These are phyloP conservation scores for Ceratocystis ficicola DNA, from an alignment of 2,329 filamentous ascomycete species.

Conservation along the genomic window DNA sequence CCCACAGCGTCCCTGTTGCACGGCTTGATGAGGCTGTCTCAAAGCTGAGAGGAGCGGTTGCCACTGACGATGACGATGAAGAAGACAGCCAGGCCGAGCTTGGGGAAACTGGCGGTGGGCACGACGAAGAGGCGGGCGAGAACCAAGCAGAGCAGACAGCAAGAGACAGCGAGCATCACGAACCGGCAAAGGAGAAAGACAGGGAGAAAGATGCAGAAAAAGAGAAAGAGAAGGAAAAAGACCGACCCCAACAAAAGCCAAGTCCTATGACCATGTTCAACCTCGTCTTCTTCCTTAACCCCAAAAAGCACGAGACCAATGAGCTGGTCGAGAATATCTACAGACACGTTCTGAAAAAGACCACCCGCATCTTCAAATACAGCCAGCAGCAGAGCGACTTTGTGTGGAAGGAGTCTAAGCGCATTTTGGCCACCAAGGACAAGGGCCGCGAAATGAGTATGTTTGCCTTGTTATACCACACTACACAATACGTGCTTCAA, in stretches of 20 bases:
- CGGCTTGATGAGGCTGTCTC: neutral
- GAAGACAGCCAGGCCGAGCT: slow-evolving; percentile 24
- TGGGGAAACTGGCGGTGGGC: slow-evolving; percentile 26
- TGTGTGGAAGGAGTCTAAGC: slow-evolving; percentile 80
- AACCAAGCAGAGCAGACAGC: slow-evolving; percentile 22
- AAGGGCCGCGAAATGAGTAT: slow-evolving; percentile 59
- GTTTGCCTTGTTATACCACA: slow-evolving; percentile 25
- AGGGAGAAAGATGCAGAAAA: slow-evolving; percentile 24
- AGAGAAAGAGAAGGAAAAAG: slow-evolving; percentile 27
- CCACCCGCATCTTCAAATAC: slow-evolving; percentile 84
- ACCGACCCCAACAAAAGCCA: slow-evolving; percentile 46
- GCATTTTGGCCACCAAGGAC: slow-evolving; percentile 68
- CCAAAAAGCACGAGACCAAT: slow-evolving; percentile 64
- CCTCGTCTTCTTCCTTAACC: slow-evolving; percentile 80
- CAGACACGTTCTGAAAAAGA: slow-evolving; percentile 77
- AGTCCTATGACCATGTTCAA: slow-evolving; percentile 94
- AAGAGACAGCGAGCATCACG: slow-evolving; percentile 25
- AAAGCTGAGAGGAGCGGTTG: slow-evolving; percentile 23
- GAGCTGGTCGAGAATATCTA: slow-evolving; percentile 66
- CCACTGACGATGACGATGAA: slow-evolving; percentile 25
- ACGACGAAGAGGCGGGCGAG: slow-evolving; percentile 26
- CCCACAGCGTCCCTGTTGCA: neutral
- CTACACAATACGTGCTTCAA: neutral
- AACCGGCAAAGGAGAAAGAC: neutral
- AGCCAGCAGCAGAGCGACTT: slow-evolving; percentile 84